These are phyloP conservation scores for Huiozyma sinensis DNA, from an alignment of 805 yeast genomes.

Conservation along the genomic window DNA sequence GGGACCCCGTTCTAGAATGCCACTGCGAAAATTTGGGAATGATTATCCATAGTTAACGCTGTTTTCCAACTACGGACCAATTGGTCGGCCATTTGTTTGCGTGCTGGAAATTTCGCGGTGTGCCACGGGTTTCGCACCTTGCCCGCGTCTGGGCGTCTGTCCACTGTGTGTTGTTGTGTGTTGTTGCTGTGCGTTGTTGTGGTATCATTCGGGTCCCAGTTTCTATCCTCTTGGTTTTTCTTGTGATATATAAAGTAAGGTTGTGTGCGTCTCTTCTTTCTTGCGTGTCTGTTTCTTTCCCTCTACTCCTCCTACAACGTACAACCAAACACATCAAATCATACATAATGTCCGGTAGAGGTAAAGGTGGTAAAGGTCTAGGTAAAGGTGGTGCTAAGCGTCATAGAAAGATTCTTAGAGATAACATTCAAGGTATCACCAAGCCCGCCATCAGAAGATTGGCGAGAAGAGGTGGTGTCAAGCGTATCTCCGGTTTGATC, in stretches of 20 bases:
- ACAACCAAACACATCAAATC: conserved; percentile 8
- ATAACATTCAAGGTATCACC: conserved; percentile 98
- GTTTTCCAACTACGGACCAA: background rate
- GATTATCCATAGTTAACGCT: background rate
- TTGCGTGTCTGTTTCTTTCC: background rate
- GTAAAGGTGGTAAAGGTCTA: conserved; percentile 99
- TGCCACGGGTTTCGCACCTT: background rate
- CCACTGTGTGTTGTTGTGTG: too few relatives aligned
- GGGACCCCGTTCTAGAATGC: background rate
- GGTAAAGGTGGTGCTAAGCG: conserved; percentile 99
- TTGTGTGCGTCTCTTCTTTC: background rate
- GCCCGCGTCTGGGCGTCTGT: background rate
- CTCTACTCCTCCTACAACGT: background rate
- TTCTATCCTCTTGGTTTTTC: background rate
- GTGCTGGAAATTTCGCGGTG: background rate
- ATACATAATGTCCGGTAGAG: conserved; percentile 85
- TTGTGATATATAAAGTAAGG: background rate
- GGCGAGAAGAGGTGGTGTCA: conserved; percentile 99
- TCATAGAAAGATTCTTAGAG: conserved; percentile 99
- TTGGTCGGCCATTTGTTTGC: background rate
- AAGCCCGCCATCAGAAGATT: conserved; percentile 99
- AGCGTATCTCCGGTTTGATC: conserved; percentile 97
- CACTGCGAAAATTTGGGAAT: background rate
- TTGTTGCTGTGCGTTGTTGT: too few relatives aligned
- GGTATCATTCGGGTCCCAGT: background rate